phyloP scores from a whole-genome alignment of 371 early-diverging fungal genomes.

The Mucor mucedo region DNA sequence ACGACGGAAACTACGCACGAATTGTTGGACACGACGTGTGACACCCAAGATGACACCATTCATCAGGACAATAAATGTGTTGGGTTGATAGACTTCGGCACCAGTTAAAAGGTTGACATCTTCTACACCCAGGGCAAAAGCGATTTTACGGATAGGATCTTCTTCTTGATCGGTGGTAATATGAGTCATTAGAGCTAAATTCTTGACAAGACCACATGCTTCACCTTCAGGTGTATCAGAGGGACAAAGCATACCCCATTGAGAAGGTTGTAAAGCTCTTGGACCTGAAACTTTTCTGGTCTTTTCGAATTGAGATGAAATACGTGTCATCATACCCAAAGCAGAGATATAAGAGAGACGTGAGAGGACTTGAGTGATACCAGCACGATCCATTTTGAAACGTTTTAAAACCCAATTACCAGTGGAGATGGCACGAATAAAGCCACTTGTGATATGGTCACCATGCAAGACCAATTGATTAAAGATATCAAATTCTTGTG shows the following conservation, averaged over 20 bases:
- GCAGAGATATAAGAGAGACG: conserved; percentile 98
- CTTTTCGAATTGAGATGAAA: conserved; percentile 99
- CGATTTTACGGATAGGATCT: conserved; percentile 75
- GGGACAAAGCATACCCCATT: conserved; percentile 99
- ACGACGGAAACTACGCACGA: conserved; percentile 84
- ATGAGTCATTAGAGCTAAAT: conserved; percentile 98
- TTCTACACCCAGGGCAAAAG: conserved; percentile 87
- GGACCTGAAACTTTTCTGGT: conserved; percentile 99
- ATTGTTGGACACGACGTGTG: conserved; percentile 76
- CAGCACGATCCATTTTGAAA: conserved; percentile 99
- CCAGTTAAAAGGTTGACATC: conserved; percentile 88
- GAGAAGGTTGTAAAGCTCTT: conserved; percentile 97
- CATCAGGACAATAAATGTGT: conserved; percentile 84
- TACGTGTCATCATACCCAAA: conserved; percentile 99
- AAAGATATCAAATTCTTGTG: conserved; percentile 95
- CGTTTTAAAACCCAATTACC: conserved; percentile 99
- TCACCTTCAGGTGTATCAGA: conserved; percentile 99
- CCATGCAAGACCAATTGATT: conserved; percentile 85
- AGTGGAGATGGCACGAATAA: conserved; percentile 97
- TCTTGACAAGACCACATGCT: conserved; percentile 99
- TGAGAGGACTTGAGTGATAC: conserved; percentile 98
- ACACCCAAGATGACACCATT: conserved; percentile 94
- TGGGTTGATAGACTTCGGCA: conserved; percentile 76
- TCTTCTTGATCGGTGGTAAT: conserved; percentile 97
- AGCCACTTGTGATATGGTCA: conserved; percentile 94